A percentile compares a stretch with the other conserved stretches of the same genome.
Evolutionary conservation across 2,329 filamentous ascomycete species (phyloP).

Genomic region (Elsinoe ampelina): DNA sequence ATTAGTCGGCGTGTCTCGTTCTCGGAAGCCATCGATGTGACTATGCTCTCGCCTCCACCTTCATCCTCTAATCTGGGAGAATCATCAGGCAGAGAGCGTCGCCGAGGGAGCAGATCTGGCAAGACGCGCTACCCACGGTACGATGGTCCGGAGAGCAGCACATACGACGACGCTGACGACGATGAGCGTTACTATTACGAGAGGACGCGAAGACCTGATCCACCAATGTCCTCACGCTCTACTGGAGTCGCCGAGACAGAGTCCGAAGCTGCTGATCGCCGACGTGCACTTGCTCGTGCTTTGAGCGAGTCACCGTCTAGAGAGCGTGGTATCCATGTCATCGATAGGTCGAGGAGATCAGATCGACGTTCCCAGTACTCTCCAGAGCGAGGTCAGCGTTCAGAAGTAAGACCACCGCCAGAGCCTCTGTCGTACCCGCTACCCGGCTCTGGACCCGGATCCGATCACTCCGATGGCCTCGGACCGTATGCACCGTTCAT

Average conservation of each 20-base stretch:
- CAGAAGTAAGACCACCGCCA: neutral
- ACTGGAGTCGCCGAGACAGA: neutral
- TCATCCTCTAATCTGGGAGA: slow-evolving; percentile 8
- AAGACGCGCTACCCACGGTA: neutral
- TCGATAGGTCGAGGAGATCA: neutral
- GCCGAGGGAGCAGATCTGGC: neutral
- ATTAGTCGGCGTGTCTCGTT: slow-evolving; percentile 10
- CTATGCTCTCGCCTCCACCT: slow-evolving; percentile 9
- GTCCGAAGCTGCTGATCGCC: neutral
- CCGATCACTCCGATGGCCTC: slow-evolving; percentile 2
- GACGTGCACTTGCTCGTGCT: slow-evolving; percentile 10
- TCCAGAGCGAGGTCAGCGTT: neutral
- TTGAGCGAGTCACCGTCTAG: slow-evolving; percentile 11
- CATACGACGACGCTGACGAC: neutral
- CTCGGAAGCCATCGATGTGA: slow-evolving; percentile 11
- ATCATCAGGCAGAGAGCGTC: neutral
- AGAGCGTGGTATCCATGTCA: slow-evolving; percentile 7
- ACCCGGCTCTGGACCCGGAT: neutral
- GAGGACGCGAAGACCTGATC: neutral
- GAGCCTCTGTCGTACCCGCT: neutral
- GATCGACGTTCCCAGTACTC: neutral
- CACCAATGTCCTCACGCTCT: neutral
- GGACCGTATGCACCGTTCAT: slow-evolving; percentile 6
- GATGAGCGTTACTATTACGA: slow-evolving; percentile 8
- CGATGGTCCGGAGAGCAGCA: neutral